Conservation (phyloP, 768 basidiomycete genomes). For the Amanita pseudoporphyria region DNA sequence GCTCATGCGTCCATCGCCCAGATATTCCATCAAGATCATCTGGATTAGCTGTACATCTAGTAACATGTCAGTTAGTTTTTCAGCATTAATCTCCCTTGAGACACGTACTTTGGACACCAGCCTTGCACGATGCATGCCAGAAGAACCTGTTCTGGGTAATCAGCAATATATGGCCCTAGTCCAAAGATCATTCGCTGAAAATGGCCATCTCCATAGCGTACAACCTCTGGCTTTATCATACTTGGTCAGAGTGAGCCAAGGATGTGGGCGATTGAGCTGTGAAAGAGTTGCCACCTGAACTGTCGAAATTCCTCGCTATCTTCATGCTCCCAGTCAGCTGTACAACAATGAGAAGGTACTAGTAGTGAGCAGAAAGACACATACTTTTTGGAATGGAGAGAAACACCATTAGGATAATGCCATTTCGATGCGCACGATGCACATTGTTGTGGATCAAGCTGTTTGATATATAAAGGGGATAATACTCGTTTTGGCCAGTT, state of each 20-base stretch:
- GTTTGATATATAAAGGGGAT: too few relatives aligned
- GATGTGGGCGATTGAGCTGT: background rate
- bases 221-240: background rate
- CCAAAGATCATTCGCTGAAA: background rate
- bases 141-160: too few relatives aligned
- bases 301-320: background rate
- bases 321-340: background rate
- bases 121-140: too few relatives aligned
- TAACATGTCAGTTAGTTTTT: background rate
- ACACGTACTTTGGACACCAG: too few relatives aligned
- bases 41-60: background rate
- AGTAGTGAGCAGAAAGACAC: background rate
- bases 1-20: background rate
- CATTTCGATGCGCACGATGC: too few relatives aligned
- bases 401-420: too few relatives aligned
- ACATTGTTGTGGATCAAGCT: too few relatives aligned
- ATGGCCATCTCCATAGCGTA: constrained; percentile 1
- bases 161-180: too few relatives aligned
- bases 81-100: background rate
- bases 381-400: too few relatives aligned
- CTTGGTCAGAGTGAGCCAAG: background rate
- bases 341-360: background rate
- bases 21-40: background rate
- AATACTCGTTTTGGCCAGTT: too few relatives aligned
- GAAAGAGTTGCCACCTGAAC: background rate